Evolutionary conservation across 2,329 filamentous ascomycete species (phyloP), one percentile per base, ranked within the genome.

Genomic region (Venturia pyrina): DNA sequence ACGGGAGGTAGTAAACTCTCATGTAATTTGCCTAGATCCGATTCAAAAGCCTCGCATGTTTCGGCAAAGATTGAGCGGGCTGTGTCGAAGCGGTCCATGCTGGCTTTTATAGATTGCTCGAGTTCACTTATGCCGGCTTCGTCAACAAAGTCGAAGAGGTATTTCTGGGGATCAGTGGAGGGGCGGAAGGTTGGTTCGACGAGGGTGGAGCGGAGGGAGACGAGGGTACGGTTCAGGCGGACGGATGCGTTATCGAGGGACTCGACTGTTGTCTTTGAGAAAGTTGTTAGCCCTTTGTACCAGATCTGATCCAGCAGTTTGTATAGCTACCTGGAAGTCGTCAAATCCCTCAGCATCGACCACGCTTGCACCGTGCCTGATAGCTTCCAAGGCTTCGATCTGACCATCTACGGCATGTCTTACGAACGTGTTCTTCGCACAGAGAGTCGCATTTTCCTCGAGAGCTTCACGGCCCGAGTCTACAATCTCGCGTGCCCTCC

Each of bases 401-500:
- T 82, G 78, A 65, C 79, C 76, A 34, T 78, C 75, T 41, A 81
- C 72, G 17, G 78, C 76, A 61, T 75, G 74, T 32, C 75, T 69
- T 37, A 80, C 74, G 66, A 77, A 78, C 0, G 74, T 72, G 70
- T 79, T 81, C 71, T 78, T 79, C 6, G 80, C 79, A 28, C 84
- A 83, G 4, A 96, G 82, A 11, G 93, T 82, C 64, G 91, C 87
- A 61, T 87, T 88, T 70, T 95, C 89, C 73, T 96, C 90, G 69
- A 96, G 82, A 43, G 90, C 85, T 41, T 83, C 80, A 43, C 91
- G 88, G 5, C 92, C 91, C 17, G 85, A 81, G 24, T 86, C 91
- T 57, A 95, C 89, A 66, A 97, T 87, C 72, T 96, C 89, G 73
- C 95, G 93, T 69, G 92, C 93, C 67, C 90, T 89, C 74, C 90